These are phyloP conservation scores for Inga leiocalycina DNA, from an alignment of 306 rosid genomes.

Conservation along the genomic window DNA sequence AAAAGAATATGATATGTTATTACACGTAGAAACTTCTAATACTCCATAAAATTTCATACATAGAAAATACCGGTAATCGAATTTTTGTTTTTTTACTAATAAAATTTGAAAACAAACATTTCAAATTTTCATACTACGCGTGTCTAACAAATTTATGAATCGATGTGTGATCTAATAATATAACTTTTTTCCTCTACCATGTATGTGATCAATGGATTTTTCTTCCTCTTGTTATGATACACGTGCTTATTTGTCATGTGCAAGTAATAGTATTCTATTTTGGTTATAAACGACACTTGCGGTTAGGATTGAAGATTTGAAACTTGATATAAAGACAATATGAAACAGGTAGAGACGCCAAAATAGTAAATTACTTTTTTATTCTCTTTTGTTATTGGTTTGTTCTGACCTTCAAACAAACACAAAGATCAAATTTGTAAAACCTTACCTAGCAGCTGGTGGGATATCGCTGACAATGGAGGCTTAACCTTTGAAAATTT, in stretches of 20 bases:
- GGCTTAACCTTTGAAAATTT: neutral
- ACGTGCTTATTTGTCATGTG: neutral
- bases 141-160: neutral
- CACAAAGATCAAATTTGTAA: neutral
- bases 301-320: neutral
- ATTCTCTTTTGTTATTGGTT: neutral
- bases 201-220: neutral
- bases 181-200: neutral
- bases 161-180: neutral
- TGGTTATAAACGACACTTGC: neutral
- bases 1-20: no score
- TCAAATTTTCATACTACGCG: neutral
- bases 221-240: neutral
- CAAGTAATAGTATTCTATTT: neutral
- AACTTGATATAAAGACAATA: neutral
- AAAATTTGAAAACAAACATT: neutral
- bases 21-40: no score
- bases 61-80: no score
- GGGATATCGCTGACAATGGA: constrained; percentile 23
- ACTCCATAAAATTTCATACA: no score
- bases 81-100: no score
- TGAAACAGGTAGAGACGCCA: neutral
- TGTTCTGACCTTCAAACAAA: neutral
- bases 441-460: constrained; percentile 27
- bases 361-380: neutral